Percentiles rank a stretch among this genome's conserved stretches.
These are phyloP conservation scores for Chlamydomonas sp. DNA, from an alignment of 139 green algal genomes.

Conservation along the genomic window DNA sequence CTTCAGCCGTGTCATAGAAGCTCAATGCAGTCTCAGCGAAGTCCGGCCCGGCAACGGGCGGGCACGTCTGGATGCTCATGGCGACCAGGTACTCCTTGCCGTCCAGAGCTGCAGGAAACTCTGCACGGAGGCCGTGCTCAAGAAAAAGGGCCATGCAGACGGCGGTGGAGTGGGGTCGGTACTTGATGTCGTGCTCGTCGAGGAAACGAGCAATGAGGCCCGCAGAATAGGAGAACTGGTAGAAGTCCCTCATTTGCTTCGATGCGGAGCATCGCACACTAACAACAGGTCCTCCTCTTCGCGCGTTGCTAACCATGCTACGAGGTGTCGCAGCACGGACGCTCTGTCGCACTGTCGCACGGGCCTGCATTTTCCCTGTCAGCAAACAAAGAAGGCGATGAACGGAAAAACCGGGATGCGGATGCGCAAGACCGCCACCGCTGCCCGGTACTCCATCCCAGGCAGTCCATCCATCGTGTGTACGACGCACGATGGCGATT, in stretches of 20 bases:
- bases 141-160: neutral
- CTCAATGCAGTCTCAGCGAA: neutral
- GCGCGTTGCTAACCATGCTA: no score
- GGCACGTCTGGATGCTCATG: neutral
- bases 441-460: no score
- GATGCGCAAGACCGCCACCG: no score
- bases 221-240: neutral
- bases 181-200: neutral
- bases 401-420: no score
- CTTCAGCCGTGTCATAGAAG: neutral
- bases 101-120: neutral
- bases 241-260: neutral
- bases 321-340: no score
- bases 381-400: no score
- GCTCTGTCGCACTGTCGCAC: no score
- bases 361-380: no score
- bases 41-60: neutral
- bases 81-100: neutral
- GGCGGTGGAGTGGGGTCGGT: neutral
- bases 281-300: no score
- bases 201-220: neutral
- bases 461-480: no score
- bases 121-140: neutral
- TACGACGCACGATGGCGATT: no score
- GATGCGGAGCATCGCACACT: neutral